Percentiles rank a stretch among this genome's conserved stretches.
Conservation (phyloP, 306 rosid genomes). For the Vigna mungo region DNA sequence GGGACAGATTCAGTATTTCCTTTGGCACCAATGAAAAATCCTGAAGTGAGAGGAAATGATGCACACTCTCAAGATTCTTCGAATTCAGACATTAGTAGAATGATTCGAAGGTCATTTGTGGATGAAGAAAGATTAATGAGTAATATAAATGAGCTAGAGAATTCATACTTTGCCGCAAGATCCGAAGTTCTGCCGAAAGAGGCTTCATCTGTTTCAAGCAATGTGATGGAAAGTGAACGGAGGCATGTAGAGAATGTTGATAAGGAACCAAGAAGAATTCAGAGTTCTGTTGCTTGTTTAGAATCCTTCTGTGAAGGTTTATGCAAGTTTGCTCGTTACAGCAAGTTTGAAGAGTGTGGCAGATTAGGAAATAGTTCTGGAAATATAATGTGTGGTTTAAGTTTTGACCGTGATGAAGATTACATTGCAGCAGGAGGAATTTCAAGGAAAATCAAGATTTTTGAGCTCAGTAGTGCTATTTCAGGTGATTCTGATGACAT, state of each 20-base stretch:
- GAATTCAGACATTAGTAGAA: constrained; percentile 48
- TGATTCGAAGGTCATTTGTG: constrained; percentile 43
- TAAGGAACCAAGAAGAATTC: constrained; percentile 44
- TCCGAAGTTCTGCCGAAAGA: constrained; percentile 58
- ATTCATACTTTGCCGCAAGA: constrained; percentile 78
- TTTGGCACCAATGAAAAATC: constrained; percentile 44
- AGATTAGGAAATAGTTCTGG: constrained; percentile 70
- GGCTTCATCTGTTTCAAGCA: constrained; percentile 51
- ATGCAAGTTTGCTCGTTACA: constrained; percentile 84
- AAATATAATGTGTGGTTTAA: constrained; percentile 77
- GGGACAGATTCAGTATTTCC: constrained; percentile 49
- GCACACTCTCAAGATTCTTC: constrained; percentile 47
- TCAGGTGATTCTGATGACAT: constrained; percentile 66
- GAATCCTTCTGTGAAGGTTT: constrained; percentile 87
- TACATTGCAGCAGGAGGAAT: constrained; percentile 91
- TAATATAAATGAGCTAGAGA: constrained; percentile 67
- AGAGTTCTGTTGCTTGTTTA: constrained; percentile 50
- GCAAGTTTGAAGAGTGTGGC: constrained; percentile 87
- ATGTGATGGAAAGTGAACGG: constrained; percentile 56
- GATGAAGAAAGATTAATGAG: constrained; percentile 59
- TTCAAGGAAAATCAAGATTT: constrained; percentile 86
- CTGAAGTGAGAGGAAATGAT: constrained; percentile 42
- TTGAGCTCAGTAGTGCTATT: constrained; percentile 70
- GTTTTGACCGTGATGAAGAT: constrained; percentile 92
- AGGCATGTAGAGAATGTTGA: constrained; percentile 52